Conservation (phyloP, 2,329 filamentous ascomycete genomes). For the Fusarium chlamydosporum region DNA sequence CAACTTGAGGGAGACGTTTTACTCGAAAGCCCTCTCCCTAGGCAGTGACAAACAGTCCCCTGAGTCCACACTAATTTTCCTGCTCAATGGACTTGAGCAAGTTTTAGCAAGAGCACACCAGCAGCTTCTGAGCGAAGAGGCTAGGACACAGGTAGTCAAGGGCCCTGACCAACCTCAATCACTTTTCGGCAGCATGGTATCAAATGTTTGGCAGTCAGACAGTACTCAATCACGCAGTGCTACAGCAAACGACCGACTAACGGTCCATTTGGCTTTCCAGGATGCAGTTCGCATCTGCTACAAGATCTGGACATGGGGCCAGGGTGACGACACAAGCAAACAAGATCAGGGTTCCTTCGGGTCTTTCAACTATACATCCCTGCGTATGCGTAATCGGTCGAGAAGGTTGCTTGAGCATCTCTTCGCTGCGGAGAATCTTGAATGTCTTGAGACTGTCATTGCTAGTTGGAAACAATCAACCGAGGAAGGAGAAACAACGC, state of each 20-base stretch:
- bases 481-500: conserved; percentile 64
- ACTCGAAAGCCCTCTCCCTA: conserved; percentile 46
- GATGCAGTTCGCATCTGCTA: conserved; percentile 95
- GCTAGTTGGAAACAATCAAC: conserved; percentile 79
- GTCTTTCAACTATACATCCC: conserved; percentile 90
- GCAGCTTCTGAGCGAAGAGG: conserved; percentile 81
- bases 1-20: conserved; percentile 76
- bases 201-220: conserved; percentile 88
- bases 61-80: conserved; percentile 82
- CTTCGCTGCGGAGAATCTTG: conserved; percentile 90
- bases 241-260: conserved; percentile 93
- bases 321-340: conserved; percentile 68
- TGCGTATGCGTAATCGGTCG: conserved; percentile 91
- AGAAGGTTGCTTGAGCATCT: conserved; percentile 91
- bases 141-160: conserved; percentile 76
- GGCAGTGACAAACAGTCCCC: conserved; percentile 58
- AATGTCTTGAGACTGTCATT: conserved; percentile 92
- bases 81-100: conserved; percentile 94
- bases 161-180: conserved; percentile 86
- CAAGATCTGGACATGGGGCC: conserved; percentile 94
- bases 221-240: conserved; percentile 81
- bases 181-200: conserved; percentile 95
- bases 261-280: conserved; percentile 95
- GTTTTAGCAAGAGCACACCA: conserved; percentile 90
- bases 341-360: conserved; percentile 79